Percentiles rank a stretch among this genome's conserved stretches.
These are phyloP conservation scores for Aspergillus heteromorphus DNA, from an alignment of 495 filamentous ascomycete species.

Conservation along the genomic window DNA sequence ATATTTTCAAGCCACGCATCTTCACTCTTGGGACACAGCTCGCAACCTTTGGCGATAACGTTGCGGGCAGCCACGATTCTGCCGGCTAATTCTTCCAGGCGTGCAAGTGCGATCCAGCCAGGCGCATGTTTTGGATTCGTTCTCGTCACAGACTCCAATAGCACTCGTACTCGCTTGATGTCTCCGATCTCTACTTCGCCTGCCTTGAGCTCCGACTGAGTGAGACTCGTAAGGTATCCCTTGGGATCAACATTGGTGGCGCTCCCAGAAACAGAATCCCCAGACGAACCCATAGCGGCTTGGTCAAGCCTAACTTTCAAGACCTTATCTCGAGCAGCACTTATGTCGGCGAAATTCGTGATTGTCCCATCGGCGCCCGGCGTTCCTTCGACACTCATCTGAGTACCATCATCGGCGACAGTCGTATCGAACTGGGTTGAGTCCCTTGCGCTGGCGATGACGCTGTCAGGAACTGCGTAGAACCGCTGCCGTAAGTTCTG, in stretches of 20 bases:
- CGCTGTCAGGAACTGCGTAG: conserved; percentile 96
- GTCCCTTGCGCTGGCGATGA: conserved; percentile 80
- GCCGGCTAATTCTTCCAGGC: conserved; percentile 86
- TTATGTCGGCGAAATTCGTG: conserved; percentile 98
- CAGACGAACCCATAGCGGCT: conserved; percentile 65
- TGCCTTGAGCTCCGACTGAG: conserved; percentile 69
- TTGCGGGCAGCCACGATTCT: conserved; percentile 82
- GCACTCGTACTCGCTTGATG: conserved; percentile 87
- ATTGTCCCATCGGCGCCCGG: conserved; percentile 73
- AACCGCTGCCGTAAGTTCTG: conserved; percentile 79
- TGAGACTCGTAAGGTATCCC: conserved; percentile 89
- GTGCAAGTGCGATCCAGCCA: conserved; percentile 94
- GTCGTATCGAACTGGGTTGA: conserved; percentile 77
- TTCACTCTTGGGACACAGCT: conserved; percentile 87
- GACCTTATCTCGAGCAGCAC: conserved; percentile 89
- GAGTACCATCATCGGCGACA: conserved; percentile 68
- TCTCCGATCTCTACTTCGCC: conserved; percentile 84
- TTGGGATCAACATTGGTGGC: conserved; percentile 91
- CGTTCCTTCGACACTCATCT: conserved; percentile 35
- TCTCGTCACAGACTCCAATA: conserved; percentile 90
- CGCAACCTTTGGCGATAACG: conserved; percentile 77
- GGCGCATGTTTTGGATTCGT: conserved; percentile 93
- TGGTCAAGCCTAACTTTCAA: conserved; percentile 87
- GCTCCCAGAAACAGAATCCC: conserved; percentile 69
- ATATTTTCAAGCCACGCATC: conserved; percentile 96